These are phyloP conservation scores for Eimeria necatrix DNA, from an alignment of 169 alveolate species.

Conservation along the genomic window DNA sequence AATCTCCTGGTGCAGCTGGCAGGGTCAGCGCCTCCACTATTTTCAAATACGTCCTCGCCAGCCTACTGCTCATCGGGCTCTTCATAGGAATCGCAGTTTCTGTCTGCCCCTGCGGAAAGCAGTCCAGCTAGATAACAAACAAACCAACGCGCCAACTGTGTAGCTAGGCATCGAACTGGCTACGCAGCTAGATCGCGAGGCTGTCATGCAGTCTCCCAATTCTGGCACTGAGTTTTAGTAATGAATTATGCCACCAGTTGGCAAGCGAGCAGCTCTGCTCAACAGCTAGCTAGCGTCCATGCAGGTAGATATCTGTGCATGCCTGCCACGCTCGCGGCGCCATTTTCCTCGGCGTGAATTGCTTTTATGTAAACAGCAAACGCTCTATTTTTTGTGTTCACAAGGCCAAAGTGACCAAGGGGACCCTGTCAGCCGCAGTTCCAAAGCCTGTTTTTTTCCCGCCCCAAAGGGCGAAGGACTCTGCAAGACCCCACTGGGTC, in stretches of 20 bases:
- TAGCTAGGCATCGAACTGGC: background rate
- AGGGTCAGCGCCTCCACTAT: background rate
- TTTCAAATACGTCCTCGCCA: slow-evolving; percentile 39
- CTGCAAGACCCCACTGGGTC: background rate
- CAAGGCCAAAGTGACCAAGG: background rate
- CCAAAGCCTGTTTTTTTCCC: background rate
- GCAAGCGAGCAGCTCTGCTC: background rate
- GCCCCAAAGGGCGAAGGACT: too few species aligned
- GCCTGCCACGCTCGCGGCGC: background rate
- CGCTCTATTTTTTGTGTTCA: background rate
- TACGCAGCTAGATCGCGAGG: background rate
- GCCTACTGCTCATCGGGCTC: slow-evolving; percentile 28
- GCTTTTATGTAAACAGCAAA: background rate
- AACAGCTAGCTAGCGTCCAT: background rate
- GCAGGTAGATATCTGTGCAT: background rate
- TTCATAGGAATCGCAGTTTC: slow-evolving; percentile 14
- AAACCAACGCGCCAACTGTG: background rate
- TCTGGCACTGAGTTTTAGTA: background rate
- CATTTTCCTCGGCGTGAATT: background rate
- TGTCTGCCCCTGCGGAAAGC: slow-evolving; percentile 32
- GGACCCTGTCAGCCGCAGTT: background rate
- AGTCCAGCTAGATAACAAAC: background rate
- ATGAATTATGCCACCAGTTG: background rate
- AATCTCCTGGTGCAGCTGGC: slow-evolving; percentile 38
- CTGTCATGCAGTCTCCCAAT: background rate